These are phyloP conservation scores for Diaporthe sp. DNA, from an alignment of 2,329 filamentous ascomycete genomes.

Conservation along the genomic window DNA sequence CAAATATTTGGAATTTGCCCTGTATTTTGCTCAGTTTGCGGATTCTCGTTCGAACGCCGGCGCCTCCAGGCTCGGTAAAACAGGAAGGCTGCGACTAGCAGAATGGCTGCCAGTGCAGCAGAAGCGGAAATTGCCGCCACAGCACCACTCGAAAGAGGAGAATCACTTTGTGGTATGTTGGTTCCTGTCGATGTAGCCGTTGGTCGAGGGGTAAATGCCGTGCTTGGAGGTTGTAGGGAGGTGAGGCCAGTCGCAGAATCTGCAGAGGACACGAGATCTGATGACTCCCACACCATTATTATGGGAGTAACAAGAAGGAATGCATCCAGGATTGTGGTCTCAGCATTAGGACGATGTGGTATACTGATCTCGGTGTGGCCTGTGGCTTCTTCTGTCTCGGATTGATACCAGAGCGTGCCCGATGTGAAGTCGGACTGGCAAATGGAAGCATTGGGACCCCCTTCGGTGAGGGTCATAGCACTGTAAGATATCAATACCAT, in stretches of 20 bases:
- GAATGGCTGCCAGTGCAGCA: background rate
- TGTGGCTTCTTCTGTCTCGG: background rate
- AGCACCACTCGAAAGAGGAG: background rate
- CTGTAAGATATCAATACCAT: background rate
- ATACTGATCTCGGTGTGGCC: background rate
- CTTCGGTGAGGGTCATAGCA: background rate
- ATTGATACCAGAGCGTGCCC: background rate
- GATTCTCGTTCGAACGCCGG: background rate
- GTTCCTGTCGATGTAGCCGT: background rate
- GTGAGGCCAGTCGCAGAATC: too few species aligned
- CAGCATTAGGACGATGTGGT: background rate
- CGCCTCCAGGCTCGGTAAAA: background rate
- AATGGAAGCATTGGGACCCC: background rate
- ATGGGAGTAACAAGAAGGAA: background rate
- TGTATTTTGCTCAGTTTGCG: background rate
- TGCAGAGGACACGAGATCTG: background rate
- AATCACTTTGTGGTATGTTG: background rate
- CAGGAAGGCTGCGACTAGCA: background rate
- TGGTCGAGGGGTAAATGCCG: background rate
- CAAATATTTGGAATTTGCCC: background rate
- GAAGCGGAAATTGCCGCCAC: background rate
- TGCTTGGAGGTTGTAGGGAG: background rate
- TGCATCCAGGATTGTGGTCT: background rate
- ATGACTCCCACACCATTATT: background rate
- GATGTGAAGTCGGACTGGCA: background rate